Evolutionary conservation across 148 eudicot genomes (phyloP), one percentile per base, ranked within the genome.

Genomic region (Vaccinium darrowii): DNA sequence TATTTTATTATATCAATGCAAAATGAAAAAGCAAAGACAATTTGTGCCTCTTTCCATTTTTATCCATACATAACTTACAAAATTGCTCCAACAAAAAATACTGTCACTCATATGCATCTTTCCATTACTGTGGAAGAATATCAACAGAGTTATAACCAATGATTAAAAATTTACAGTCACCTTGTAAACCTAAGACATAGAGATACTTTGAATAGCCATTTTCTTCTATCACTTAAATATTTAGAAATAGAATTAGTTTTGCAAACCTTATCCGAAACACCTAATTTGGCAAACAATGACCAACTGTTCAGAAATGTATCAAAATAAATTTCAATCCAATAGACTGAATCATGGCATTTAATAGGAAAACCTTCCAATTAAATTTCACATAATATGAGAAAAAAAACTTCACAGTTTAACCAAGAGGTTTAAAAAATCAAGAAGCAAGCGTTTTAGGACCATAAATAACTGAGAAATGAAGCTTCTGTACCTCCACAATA

Each of bases 401-500:
- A 10, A 78, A 10, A 52, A 51, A 7, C 6, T 56, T 43, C 13
- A 8, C 47, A 43, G 47, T 43, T 79, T 16, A 79, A 30, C 49
- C 14, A 63, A 16, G 47, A 54, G n/a, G 11, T 56, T 79, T 33
- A 54, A 56, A 33, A 56, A 58, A 6, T 79, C 16, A 52, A 23
- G 10, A 14, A 27, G 73, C 58, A 50, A 52, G 16, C 54, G 21
- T 30, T 78, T 27, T 13, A 15, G 58, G 39, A 53, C 33, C 15
- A 23, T 9, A 60, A 80, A 58, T 58, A 57, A 80, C 82, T 58
- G 52, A 80, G 27, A 58, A 52, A 9, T 4, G 27, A 79, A 56
- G 67, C 19, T 65, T 57, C 18, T 80, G 51, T 93, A 97, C 99
- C 98, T 95, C 95, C 71, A 97, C 99, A 86, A 97, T 94, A 47